Percentiles rank a stretch among this genome's conserved stretches.
Evolutionary conservation across 202 grass and related monocot genomes (phyloP).

Genomic region (Elaeis oleifera): DNA sequence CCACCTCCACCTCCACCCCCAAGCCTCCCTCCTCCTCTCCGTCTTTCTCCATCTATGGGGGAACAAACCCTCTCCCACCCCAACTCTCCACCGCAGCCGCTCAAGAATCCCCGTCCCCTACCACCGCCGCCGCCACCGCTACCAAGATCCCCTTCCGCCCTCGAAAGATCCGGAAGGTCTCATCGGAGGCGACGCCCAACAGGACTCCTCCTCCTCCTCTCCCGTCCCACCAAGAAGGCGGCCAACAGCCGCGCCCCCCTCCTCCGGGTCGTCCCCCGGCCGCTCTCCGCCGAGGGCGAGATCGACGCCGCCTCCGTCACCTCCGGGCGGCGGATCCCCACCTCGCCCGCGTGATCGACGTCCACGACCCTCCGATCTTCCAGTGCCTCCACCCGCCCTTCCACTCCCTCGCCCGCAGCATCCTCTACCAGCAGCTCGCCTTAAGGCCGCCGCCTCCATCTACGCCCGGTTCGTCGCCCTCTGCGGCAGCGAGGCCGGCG

Average conservation of each 20-base stretch:
- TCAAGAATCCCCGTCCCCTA: not conserved
- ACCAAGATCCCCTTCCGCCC: slow-evolving; percentile 48
- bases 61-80: no score
- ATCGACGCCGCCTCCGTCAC: slow-evolving; percentile 29
- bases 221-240: not conserved
- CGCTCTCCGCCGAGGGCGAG: slow-evolving; percentile 30
- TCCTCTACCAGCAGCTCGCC: slow-evolving; percentile 67
- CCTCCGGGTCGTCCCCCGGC: slow-evolving; percentile 7
- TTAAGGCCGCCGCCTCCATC: slow-evolving; percentile 44
- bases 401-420: slow-evolving; percentile 50
- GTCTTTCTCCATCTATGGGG: no score
- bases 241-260: not conserved
- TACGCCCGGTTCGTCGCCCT: slow-evolving; percentile 50
- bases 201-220: slow-evolving; percentile 1
- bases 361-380: slow-evolving; percentile 33
- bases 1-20: not conserved
- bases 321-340: slow-evolving; percentile 27
- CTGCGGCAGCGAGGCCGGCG: slow-evolving; percentile 3
- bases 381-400: slow-evolving; percentile 38
- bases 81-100: slow-evolving; percentile 4
- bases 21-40: not conserved
- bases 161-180: slow-evolving; percentile 34
- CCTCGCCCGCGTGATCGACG: slow-evolving; percentile 36
- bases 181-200: not conserved
- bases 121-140: not conserved